Evolutionary conservation across 2,329 filamentous ascomycete genomes (phyloP).

Genomic region (Aspergillus oerlinghausenensis): DNA sequence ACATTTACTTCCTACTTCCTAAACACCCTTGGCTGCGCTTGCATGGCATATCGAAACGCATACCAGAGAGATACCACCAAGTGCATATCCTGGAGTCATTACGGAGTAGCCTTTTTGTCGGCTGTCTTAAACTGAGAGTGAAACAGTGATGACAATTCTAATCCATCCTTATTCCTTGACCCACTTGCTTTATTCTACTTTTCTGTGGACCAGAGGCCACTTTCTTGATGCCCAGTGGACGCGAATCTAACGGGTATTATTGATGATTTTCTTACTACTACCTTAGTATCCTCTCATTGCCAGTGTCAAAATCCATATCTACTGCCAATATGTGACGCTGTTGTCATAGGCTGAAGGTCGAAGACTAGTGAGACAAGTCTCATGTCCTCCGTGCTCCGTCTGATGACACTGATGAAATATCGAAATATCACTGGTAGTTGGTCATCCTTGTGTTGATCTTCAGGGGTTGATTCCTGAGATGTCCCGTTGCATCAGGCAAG

Average conservation of each 20-base stretch:
- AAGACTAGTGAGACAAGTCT: background rate
- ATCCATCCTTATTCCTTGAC: background rate
- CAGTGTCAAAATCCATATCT: background rate
- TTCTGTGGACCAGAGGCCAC: background rate
- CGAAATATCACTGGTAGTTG: background rate
- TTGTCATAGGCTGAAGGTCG: background rate
- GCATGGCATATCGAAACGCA: background rate
- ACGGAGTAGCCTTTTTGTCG: background rate
- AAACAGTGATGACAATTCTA: background rate
- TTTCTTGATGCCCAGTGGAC: too few relatives aligned
- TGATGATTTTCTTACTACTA: too few relatives aligned
- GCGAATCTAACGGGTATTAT: background rate
- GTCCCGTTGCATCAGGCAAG: background rate
- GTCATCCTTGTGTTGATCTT: background rate
- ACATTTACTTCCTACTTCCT: background rate
- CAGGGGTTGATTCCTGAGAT: background rate
- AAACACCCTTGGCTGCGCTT: background rate
- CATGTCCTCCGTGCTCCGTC: background rate
- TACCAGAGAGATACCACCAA: too few relatives aligned
- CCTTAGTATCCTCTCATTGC: too few relatives aligned
- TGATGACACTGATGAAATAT: background rate
- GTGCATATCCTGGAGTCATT: too few relatives aligned
- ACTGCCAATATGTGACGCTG: background rate
- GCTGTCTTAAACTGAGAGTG: background rate
- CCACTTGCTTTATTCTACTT: background rate